Evolutionary conservation across 345 rosid genomes (phyloP).

Genomic region (Capsella bursapastoris): DNA sequence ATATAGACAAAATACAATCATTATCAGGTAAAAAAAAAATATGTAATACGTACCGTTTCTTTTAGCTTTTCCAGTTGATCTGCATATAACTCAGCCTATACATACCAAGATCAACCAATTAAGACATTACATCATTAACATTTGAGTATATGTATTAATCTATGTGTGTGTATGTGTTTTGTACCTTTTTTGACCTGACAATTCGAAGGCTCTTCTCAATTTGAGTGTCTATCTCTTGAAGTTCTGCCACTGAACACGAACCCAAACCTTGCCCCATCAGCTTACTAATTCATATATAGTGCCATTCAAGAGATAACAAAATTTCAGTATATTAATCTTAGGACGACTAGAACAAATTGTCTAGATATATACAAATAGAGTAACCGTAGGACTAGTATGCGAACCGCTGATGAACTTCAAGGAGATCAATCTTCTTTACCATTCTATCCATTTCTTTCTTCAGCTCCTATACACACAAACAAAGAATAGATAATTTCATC

Average conservation of each 20-base stretch:
- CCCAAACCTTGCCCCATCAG: conserved; percentile 59
- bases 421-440: conserved; percentile 59
- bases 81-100: conserved; percentile 52
- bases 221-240: conserved; percentile 52
- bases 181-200: conserved; percentile 76
- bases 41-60: conserved; percentile 46
- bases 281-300: conserved; percentile 51
- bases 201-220: conserved; percentile 58
- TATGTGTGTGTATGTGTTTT: neutral
- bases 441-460: conserved; percentile 52
- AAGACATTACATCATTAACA: conserved; percentile 1
- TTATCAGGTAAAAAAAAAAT: neutral
- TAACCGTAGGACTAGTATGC: neutral
- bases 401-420: conserved; percentile 59
- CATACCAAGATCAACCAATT: conserved; percentile 30
- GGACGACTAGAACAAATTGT: conserved; percentile 8
- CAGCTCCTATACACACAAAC: conserved; percentile 41
- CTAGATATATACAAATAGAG: neutral
- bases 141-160: neutral
- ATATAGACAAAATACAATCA: neutral
- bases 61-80: conserved; percentile 53
- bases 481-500: neutral
- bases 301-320: neutral
- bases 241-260: conserved; percentile 57
- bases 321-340: neutral